Base-by-base conservation (phyloP, 805 yeast species). In the Cyberlindnera bimundalis region DNA sequence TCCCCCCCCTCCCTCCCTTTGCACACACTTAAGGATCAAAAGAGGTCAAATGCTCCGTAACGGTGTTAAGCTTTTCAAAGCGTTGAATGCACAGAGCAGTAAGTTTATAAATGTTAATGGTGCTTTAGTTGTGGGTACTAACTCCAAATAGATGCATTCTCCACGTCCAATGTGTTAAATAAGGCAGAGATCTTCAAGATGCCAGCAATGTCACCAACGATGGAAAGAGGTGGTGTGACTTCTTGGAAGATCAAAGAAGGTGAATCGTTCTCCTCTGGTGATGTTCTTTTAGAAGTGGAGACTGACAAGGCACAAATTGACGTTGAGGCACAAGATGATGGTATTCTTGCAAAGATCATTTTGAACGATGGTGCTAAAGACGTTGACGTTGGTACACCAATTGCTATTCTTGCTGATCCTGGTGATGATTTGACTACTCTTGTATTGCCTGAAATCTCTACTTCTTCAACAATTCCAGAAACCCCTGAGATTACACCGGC, bases 131-230 rank as follows among this genome's bases (percentile, higher is more conserved):
- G 10, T 21, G 13, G 28, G 19, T 36, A n/a, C 35, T 35, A 42
- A 32, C 29, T 13, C 18, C 8, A 4, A 23, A 25, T 20, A 28
- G 33, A 19, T 28, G 33, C 30, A 15, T 38, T 66, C 37, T 64
- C 61, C 39, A 43, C 51, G 7, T 45, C 61, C 7, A 26, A 38
- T n/a, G 39, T 42, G 8, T 21, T 52, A 4, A 39, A 35, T 20
- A 55, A 58, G 38, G 69, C 67, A 11, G 56, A 61, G 39, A 60
- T 76, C 50, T 88, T 87, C 67, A 80, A 72, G 39, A 91, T 91
- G 98, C 99, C 99, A 4, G 97, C 99, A 19, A 87, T 91, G 96
- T 90, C 97, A 5, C 99, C 99, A 31, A 91, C 99, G 6, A 91
- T 91, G 99, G 88, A 89, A 23, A 86, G 81, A 59, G 99, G 99